Evolutionary conservation across 805 yeast species (phyloP).

Genomic region (Metschnikowia santaceciliae): DNA sequence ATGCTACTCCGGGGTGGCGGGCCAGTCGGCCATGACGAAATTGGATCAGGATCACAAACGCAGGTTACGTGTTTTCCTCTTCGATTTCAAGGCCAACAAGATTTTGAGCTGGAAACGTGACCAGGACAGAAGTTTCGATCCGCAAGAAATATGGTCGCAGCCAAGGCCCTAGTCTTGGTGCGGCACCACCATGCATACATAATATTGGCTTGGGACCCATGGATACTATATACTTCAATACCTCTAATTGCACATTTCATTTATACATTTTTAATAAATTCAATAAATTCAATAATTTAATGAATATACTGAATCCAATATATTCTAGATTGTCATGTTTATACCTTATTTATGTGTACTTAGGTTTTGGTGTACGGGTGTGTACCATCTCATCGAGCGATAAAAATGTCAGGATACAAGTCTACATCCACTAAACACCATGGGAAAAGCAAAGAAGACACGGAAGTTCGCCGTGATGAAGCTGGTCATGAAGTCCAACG

Average conservation of each 20-base stretch:
- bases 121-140: conserved; percentile 11
- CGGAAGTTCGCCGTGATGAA: conserved; percentile 94
- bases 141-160: conserved; percentile 16
- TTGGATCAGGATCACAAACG: conserved; percentile 26
- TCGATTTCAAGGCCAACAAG: conserved; percentile 22
- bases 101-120: conserved; percentile 40
- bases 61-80: conserved; percentile 32
- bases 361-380: conserved; percentile 15
- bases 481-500: conserved; percentile 72
- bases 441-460: conserved; percentile 98
- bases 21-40: conserved; percentile 31
- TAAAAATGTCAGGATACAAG: background rate
- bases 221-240: background rate
- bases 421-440: conserved; percentile 21
- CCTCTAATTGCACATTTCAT: background rate
- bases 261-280: too few relatives aligned
- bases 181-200: background rate
- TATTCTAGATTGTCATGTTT: too few relatives aligned
- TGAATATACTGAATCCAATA: too few relatives aligned
- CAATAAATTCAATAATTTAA: too few relatives aligned
- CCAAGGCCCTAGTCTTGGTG: background rate
- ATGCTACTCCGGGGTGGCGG: conserved; percentile 38
- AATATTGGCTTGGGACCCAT: background rate
- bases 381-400: background rate
- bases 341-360: too few relatives aligned